Base-by-base conservation (phyloP, 2,329 filamentous ascomycete genomes). In the Leptosphaerulina australis region DNA sequence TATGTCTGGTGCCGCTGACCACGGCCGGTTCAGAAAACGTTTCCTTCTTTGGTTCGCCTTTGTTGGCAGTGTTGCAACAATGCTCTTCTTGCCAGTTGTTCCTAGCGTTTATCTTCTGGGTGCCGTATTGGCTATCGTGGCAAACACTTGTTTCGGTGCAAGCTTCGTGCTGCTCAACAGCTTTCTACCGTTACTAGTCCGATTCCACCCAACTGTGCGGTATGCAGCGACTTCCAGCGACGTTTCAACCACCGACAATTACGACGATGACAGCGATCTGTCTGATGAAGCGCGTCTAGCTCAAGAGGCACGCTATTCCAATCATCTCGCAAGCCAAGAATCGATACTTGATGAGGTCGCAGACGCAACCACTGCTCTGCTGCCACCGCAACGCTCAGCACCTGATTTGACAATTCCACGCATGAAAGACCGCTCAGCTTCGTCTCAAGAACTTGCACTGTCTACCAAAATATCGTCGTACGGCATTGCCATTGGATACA, bases 151-250 rank as follows among this genome's bases (percentile, higher is more conserved):
- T 34, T 96, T 97, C 68, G 94, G 94, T 17, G 91, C 92, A 12
- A 96, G 91, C 0, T 97, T 96, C 71, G 94, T 99, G 2, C 81
- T 99, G 10, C 78, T 99, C 35, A 99, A 99, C 75, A 96, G 92
- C 0, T 99, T 97, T 66, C 78, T 99, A 33, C 94, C 94, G 0
- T 79, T 99, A 7, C 81, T 99, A 8, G 94, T 97, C 49, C 84
- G 93, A 36, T 86, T 96, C 68, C 91, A 97, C 71, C 90, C 91
- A 9, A 74, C 74, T 5, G 71, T 82, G 26, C 71, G 75, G 47
- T 71, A 71, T 33, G 58, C 60, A n/a, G 62, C 59, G 12, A 66
- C 59, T 3, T 64, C 51, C 51, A 44, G 47, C 10, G 59, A 53
- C 10, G 40, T 24, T 17, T 67, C 62, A 1, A 62, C 55, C 7